A percentile compares a stretch with the other conserved stretches of the same genome.
Evolutionary conservation across 2,329 filamentous ascomycete species (phyloP).

Genomic region (Phialocephala subalpina): DNA sequence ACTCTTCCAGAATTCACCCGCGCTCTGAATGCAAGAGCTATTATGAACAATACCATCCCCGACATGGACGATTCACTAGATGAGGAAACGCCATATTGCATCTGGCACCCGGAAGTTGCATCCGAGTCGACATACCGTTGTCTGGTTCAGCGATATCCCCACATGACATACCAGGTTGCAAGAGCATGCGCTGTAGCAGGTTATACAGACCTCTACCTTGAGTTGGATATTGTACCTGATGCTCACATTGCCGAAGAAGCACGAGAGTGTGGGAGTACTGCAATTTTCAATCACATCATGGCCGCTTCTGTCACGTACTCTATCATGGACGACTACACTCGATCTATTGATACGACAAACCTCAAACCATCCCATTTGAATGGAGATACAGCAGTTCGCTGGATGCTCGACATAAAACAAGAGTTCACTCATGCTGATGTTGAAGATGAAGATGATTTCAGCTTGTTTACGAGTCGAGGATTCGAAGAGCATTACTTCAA

Average conservation of each 20-base stretch:
- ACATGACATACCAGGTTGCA: slow-evolving; percentile 49
- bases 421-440: no score
- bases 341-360: slow-evolving; percentile 31
- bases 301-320: slow-evolving; percentile 36
- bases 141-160: slow-evolving; percentile 44
- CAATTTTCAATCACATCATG: slow-evolving; percentile 47
- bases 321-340: slow-evolving; percentile 49
- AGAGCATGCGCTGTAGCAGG: slow-evolving; percentile 51
- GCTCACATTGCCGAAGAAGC: slow-evolving; percentile 51
- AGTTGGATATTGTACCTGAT: slow-evolving; percentile 50
- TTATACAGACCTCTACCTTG: slow-evolving; percentile 46
- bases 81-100: slow-evolving; percentile 49
- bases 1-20: slow-evolving; percentile 19
- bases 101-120: slow-evolving; percentile 50
- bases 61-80: slow-evolving; percentile 32
- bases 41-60: slow-evolving; percentile 49
- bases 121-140: slow-evolving; percentile 47
- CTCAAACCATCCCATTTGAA: slow-evolving; percentile 40
- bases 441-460: no score
- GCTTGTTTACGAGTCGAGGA: no score
- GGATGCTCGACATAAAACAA: slow-evolving; percentile 34
- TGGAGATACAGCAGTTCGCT: slow-evolving; percentile 46
- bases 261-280: slow-evolving; percentile 37
- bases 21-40: slow-evolving; percentile 45
- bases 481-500: no score